Conservation (phyloP, 2,329 filamentous ascomycete species). For the Trichoderma sp. region DNA sequence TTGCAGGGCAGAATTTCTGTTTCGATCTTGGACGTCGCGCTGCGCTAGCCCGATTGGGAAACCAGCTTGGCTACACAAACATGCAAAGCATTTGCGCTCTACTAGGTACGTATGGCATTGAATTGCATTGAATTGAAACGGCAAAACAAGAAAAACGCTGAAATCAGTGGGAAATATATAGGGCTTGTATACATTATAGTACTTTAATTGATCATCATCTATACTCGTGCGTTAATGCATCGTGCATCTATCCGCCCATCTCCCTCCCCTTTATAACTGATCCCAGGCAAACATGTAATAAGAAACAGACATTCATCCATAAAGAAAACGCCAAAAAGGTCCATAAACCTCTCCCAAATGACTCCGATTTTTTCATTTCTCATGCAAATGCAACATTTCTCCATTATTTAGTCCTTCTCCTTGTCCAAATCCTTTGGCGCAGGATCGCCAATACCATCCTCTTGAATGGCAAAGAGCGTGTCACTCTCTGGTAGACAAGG, state of each 20-base stretch:
- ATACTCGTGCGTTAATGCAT: neutral
- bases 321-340: constrained; percentile 34
- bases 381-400: constrained; percentile 5
- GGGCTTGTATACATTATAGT: neutral
- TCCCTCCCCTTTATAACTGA: neutral
- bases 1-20: constrained; percentile 37
- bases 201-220: neutral
- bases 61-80: constrained; percentile 32
- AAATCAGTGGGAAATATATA: neutral
- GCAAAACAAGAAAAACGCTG: neutral
- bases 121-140: neutral
- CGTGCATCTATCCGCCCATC: neutral
- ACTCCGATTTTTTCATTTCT: constrained; percentile 26
- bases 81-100: neutral
- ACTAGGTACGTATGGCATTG: neutral
- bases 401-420: constrained; percentile 31
- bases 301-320: constrained; percentile 2
- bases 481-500: constrained; percentile 96
- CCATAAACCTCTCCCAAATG: constrained; percentile 31
- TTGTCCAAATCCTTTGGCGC: constrained; percentile 89
- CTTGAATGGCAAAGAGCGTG: constrained; percentile 93
- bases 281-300: neutral
- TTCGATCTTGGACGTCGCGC: constrained; percentile 30
- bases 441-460: constrained; percentile 95
- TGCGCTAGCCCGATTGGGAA: constrained; percentile 40